phyloP scores from a whole-genome alignment of 1,284 basidiomycete genomes.

The Trichosporon sp. region DNA sequence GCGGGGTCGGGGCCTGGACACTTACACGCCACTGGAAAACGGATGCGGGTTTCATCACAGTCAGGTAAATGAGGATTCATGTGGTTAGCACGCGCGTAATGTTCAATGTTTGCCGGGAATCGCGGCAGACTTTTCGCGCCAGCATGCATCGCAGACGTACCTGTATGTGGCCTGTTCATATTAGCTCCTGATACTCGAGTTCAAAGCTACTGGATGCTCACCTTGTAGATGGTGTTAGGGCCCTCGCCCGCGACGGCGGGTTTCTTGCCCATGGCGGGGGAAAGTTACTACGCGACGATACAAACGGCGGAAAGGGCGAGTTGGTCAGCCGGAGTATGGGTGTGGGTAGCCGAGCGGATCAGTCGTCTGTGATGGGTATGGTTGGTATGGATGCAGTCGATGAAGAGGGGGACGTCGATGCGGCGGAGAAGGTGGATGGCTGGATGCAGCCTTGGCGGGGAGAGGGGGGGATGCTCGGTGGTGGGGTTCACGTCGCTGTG shows the following conservation, averaged over 20 bases:
- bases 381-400: not conserved
- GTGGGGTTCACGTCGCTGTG: not conserved
- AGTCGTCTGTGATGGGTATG: not conserved
- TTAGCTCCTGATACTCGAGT: constrained; percentile 19
- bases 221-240: constrained; percentile 51
- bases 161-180: constrained; percentile 41
- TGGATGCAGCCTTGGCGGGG: not conserved
- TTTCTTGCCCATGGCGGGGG: constrained; percentile 39
- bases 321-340: not conserved
- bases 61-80: not conserved
- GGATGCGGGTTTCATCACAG: constrained; percentile 2
- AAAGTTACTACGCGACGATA: not conserved
- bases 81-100: constrained; percentile 25
- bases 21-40: constrained; percentile 55
- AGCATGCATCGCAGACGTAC: constrained; percentile 26
- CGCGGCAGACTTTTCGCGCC: not conserved
- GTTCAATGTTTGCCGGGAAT: not conserved
- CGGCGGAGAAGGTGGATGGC: constrained; percentile 1
- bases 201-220: constrained; percentile 26
- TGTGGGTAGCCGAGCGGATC: not conserved
- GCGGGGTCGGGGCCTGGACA: constrained; percentile 20
- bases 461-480: not conserved
- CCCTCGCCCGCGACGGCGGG: constrained; percentile 35
- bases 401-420: not conserved
- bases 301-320: not conserved